Evolutionary conservation across 371 early-diverging fungal genomes (phyloP).

Genomic region (Basidiobolus heterosporus): DNA sequence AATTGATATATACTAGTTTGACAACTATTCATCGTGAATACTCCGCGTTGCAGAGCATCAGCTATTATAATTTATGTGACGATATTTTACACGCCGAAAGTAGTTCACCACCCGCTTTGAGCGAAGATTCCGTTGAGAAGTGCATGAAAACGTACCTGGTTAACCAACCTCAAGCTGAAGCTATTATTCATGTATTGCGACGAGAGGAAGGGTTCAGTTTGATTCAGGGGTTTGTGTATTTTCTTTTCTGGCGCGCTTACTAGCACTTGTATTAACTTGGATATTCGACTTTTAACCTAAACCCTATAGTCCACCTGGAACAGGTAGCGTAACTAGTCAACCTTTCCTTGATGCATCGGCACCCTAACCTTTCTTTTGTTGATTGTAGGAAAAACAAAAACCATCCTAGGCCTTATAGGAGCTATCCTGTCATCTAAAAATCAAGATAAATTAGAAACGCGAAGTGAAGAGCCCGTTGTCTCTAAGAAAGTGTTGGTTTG

Average conservation of each 20-base stretch:
- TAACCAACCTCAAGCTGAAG: conserved; percentile 80
- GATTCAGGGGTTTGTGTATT: conserved; percentile 59
- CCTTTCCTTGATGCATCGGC: not conserved
- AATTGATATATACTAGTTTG: conserved; percentile 19
- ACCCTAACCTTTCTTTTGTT: conserved; percentile 1
- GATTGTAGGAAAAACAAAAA: conserved; percentile 65
- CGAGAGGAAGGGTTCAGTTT: conserved; percentile 62
- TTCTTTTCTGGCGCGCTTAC: not conserved
- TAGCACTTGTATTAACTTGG: not conserved
- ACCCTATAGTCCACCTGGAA: conserved; percentile 68
- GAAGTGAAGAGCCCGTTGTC: conserved; percentile 6
- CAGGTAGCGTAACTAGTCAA: conserved; percentile 26
- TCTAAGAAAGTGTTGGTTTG: conserved; percentile 57
- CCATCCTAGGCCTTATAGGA: conserved; percentile 65
- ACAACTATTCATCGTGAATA: conserved; percentile 77
- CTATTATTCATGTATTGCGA: conserved; percentile 53
- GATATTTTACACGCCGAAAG: conserved; percentile 46
- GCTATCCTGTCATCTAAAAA: conserved; percentile 14
- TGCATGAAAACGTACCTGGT: conserved; percentile 47
- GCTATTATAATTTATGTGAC: conserved; percentile 34
- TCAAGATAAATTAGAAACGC: conserved; percentile 28
- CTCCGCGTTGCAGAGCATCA: conserved; percentile 46
- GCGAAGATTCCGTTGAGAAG: conserved; percentile 18
- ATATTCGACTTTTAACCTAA: not conserved
- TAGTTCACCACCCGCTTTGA: conserved; percentile 8